Evolutionary conservation across 331 rosid genomes (phyloP).

Genomic region (Stylosanthes scabra): DNA sequence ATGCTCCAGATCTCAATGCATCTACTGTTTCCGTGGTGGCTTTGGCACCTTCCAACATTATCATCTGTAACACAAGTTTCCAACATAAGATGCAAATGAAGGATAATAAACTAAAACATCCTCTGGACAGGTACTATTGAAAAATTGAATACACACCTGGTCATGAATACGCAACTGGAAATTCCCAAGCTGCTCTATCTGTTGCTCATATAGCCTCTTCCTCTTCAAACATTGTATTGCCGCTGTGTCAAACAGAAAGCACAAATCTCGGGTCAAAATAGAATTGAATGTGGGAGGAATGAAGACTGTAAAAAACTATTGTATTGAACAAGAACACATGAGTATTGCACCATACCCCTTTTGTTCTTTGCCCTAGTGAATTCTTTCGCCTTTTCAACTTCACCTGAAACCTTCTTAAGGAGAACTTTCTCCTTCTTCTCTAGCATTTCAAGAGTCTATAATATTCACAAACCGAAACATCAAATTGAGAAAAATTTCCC

Average conservation of each 20-base stretch:
- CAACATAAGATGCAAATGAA: slow-evolving; percentile 38
- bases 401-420: slow-evolving; percentile 74
- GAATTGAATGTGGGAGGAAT: background rate
- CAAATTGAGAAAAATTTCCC: background rate
- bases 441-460: slow-evolving; percentile 96
- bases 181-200: slow-evolving; percentile 97
- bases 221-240: slow-evolving; percentile 98
- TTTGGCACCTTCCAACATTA: slow-evolving; percentile 96
- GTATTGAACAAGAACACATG: background rate
- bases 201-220: slow-evolving; percentile 94
- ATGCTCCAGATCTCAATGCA: slow-evolving; percentile 92
- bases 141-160: slow-evolving; percentile 62
- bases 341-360: slow-evolving; percentile 57
- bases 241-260: slow-evolving; percentile 55
- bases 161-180: slow-evolving; percentile 98
- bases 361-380: slow-evolving; percentile 86
- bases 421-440: slow-evolving; percentile 97
- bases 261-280: slow-evolving; percentile 1
- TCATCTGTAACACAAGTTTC: slow-evolving; percentile 67
- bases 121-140: background rate
- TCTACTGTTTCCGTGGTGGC: slow-evolving; percentile 99
- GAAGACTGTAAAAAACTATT: slow-evolving; percentile 13
- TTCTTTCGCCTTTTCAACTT: slow-evolving; percentile 93
- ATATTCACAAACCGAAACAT: slow-evolving; percentile 28
- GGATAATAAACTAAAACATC: slow-evolving; percentile 1